These are phyloP conservation scores for Sedum album DNA, from an alignment of 164 flowering plant species.

Conservation along the genomic window DNA sequence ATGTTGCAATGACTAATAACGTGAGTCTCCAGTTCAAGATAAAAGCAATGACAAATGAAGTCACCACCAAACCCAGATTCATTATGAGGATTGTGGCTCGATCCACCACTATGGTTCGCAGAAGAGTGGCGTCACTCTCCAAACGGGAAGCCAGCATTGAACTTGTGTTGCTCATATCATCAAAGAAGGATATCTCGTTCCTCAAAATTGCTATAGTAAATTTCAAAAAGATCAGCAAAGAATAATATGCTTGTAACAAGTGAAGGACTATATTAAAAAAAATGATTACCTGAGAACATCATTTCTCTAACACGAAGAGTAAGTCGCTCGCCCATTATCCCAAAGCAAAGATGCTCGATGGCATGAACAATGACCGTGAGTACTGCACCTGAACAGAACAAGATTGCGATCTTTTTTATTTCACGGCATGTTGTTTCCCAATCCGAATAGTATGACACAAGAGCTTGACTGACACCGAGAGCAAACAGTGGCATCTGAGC, in stretches of 20 bases:
- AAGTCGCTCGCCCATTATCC: slow-evolving; percentile 90
- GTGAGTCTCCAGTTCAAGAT: slow-evolving; percentile 90
- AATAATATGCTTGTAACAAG: not conserved
- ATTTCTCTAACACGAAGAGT: slow-evolving; percentile 77
- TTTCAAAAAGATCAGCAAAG: not conserved
- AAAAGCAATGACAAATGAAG: slow-evolving; percentile 76
- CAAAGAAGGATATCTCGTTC: slow-evolving; percentile 96
- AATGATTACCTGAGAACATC: slow-evolving; percentile 74
- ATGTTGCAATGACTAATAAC: slow-evolving; percentile 71
- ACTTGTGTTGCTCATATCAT: slow-evolving; percentile 59
- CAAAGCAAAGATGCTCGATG: slow-evolving; percentile 64
- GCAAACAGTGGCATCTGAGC: slow-evolving; percentile 97
- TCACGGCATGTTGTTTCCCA: slow-evolving; percentile 77
- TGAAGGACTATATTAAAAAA: not conserved
- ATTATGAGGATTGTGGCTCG: slow-evolving; percentile 71
- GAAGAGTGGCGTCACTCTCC: slow-evolving; percentile 73
- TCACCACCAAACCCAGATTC: slow-evolving; percentile 49
- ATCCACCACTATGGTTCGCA: slow-evolving; percentile 74
- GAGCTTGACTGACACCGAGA: slow-evolving; percentile 85
- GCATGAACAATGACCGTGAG: slow-evolving; percentile 53
- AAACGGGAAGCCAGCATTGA: slow-evolving; percentile 75
- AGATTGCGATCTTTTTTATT: slow-evolving; percentile 58
- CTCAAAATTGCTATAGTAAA: slow-evolving; percentile 54
- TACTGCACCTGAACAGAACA: slow-evolving; percentile 66
- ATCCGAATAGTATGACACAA: slow-evolving; percentile 80